These are phyloP conservation scores for Urtica urens DNA, from an alignment of 306 rosid species.

Conservation along the genomic window DNA sequence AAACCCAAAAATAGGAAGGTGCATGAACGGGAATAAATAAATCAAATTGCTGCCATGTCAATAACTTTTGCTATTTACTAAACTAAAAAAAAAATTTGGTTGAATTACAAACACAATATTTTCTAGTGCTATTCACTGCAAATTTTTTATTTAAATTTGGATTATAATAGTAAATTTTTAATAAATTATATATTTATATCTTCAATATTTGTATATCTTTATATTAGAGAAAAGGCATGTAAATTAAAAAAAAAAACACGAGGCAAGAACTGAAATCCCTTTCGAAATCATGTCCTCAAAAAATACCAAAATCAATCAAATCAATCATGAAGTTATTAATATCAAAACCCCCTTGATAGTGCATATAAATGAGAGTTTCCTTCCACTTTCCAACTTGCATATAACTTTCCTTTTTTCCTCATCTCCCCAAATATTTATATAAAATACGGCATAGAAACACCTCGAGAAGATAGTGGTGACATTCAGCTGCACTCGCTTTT, in stretches of 20 bases:
- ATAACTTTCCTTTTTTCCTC: neutral
- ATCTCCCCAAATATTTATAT: neutral
- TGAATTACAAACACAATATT: no score
- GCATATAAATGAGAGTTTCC: constrained; percentile 5
- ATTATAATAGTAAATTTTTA: no score
- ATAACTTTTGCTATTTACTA: no score
- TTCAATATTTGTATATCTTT: no score
- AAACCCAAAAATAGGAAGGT: no score
- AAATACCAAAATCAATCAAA: constrained; percentile 1
- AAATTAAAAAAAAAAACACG: neutral
- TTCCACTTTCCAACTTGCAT: constrained; percentile 1
- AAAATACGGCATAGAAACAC: constrained; percentile 7
- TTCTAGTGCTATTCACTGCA: no score
- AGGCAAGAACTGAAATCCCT: neutral
- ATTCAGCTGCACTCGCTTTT: constrained; percentile 23
- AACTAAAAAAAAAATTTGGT: no score
- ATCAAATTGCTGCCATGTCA: no score
- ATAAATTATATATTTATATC: no score
- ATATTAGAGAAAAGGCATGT: neutral
- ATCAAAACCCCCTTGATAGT: neutral
- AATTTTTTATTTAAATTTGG: no score
- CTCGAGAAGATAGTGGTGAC: constrained; percentile 25
- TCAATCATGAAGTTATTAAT: neutral
- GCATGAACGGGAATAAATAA: no score
- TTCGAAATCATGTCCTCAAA: neutral